phyloP scores from a whole-genome alignment of 805 yeast species.

The Candida morakotiae region DNA sequence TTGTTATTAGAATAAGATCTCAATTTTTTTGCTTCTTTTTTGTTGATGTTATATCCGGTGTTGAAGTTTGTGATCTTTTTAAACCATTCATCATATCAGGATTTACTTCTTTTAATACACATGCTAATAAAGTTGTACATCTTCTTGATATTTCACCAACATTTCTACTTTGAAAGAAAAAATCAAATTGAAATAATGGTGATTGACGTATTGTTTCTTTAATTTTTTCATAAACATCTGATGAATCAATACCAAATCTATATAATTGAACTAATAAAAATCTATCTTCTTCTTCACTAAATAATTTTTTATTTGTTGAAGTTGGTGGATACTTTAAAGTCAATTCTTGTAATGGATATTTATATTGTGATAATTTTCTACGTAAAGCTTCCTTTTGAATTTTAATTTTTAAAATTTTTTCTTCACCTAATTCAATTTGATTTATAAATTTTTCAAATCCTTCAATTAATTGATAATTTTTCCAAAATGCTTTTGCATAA shows the following conservation, averaged over 20 bases:
- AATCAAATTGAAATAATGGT: slow-evolving; percentile 81
- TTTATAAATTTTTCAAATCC: slow-evolving; percentile 80
- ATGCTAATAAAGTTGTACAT: slow-evolving; percentile 70
- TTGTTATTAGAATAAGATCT: slow-evolving; percentile 12
- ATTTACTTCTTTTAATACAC: slow-evolving; percentile 62
- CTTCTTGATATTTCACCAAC: slow-evolving; percentile 77
- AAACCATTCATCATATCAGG: slow-evolving; percentile 13
- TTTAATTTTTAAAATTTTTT: slow-evolving; percentile 58
- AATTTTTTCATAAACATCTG: slow-evolving; percentile 74
- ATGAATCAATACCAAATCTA: slow-evolving; percentile 74
- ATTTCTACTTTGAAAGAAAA: slow-evolving; percentile 77
- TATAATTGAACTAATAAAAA: slow-evolving; percentile 77
- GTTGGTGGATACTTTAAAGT: slow-evolving; percentile 69
- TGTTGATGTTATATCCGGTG: slow-evolving; percentile 11
- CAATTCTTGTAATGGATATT: slow-evolving; percentile 78
- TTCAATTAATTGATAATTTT: slow-evolving; percentile 70
- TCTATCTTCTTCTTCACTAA: slow-evolving; percentile 87
- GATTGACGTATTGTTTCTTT: slow-evolving; percentile 69
- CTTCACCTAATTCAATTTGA: slow-evolving; percentile 89
- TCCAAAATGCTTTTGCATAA: slow-evolving; percentile 82
- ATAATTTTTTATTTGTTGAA: slow-evolving; percentile 56
- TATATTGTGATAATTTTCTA: slow-evolving; percentile 65
- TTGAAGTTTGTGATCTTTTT: slow-evolving; percentile 11
- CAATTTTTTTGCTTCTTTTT: slow-evolving; percentile 8
- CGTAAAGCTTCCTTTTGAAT: slow-evolving; percentile 78